Evolutionary conservation across 768 basidiomycete genomes (phyloP).

Genomic region (Exidia glandulosa): DNA sequence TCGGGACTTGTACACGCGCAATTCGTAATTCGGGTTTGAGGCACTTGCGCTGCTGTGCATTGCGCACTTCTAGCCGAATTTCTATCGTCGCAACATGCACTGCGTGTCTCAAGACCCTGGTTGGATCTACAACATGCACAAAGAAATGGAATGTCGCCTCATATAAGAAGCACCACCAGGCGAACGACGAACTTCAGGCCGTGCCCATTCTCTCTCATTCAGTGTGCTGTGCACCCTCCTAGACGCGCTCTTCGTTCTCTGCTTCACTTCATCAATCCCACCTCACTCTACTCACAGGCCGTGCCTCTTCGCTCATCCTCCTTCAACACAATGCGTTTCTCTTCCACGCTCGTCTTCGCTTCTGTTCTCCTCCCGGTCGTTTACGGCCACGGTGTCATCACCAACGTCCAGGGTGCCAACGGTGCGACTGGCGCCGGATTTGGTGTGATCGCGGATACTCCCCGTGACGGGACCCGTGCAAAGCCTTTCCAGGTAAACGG

Average conservation of each 20-base stretch:
- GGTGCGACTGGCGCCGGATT: slow-evolving; percentile 15
- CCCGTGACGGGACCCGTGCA: slow-evolving; percentile 15
- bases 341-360: neutral
- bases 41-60: too few species aligned
- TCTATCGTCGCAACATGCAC: too few species aligned
- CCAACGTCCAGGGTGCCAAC: slow-evolving; percentile 16
- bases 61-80: too few species aligned
- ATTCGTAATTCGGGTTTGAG: too few species aligned
- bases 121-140: neutral
- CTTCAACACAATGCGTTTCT: neutral
- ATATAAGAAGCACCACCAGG: too few species aligned
- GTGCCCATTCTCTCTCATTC: neutral
- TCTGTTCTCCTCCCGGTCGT: neutral
- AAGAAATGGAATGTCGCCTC: neutral
- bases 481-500: slow-evolving; percentile 18
- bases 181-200: neutral
- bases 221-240: neutral
- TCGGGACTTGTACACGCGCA: too few species aligned
- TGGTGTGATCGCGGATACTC: slow-evolving; percentile 12
- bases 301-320: neutral
- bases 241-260: neutral
- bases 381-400: slow-evolving; percentile 16
- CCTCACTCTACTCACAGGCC: neutral
- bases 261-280: neutral
- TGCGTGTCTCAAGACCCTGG: neutral